phyloP scores from a whole-genome alignment of 768 basidiomycete genomes.

The Tylopilus rubrobrunneus region DNA sequence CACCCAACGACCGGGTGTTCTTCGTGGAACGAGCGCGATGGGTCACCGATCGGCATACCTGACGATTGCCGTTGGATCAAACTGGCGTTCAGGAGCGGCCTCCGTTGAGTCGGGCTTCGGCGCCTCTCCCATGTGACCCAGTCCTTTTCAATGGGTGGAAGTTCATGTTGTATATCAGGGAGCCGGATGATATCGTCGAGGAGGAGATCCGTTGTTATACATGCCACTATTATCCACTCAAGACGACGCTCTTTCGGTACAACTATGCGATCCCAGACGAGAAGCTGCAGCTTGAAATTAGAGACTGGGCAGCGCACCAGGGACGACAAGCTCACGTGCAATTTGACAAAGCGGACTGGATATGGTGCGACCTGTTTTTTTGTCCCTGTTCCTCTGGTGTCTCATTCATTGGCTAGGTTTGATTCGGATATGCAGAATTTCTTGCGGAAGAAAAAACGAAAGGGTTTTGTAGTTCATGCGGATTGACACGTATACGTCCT shows the following conservation, averaged over 20 bases:
- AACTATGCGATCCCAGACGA: slow-evolving; percentile 11
- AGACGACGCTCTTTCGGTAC: neutral
- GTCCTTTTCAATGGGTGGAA: neutral
- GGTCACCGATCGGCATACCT: slow-evolving; percentile 27
- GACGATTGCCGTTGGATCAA: neutral
- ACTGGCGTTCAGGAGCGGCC: neutral
- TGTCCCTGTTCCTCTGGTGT: too few relatives aligned
- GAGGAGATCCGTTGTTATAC: neutral
- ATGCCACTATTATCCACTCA: neutral
- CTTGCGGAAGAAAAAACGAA: too few relatives aligned
- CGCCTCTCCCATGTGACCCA: neutral
- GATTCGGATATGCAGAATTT: too few relatives aligned
- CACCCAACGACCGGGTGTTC: slow-evolving; percentile 5
- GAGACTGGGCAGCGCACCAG: slow-evolving; percentile 6
- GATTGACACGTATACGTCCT: too few relatives aligned
- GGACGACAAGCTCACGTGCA: neutral
- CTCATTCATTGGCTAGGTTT: too few relatives aligned
- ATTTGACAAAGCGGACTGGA: slow-evolving; percentile 10
- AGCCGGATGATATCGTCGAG: neutral
- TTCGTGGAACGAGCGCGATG: slow-evolving; percentile 23
- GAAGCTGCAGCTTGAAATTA: neutral
- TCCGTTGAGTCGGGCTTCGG: neutral
- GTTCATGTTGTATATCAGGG: too few relatives aligned
- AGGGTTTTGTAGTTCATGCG: too few relatives aligned
- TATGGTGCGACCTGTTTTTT: slow-evolving; percentile 13